These are phyloP conservation scores for Pseudogymnoascus sp. DNA, from an alignment of 2,329 filamentous ascomycete species.

Conservation along the genomic window DNA sequence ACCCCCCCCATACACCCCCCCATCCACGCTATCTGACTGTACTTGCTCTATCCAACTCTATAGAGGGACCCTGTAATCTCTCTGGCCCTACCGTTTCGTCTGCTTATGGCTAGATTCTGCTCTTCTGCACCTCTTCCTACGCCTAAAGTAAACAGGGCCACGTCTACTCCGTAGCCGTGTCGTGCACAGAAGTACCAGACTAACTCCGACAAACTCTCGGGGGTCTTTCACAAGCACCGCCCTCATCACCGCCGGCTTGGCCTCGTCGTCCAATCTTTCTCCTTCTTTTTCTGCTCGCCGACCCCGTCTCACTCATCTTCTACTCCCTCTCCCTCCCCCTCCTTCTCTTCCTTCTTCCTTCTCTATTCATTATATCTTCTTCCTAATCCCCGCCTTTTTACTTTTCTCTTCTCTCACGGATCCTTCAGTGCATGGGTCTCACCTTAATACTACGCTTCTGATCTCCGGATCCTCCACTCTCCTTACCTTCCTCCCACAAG, in stretches of 20 bases:
- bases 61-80: conserved; percentile 1
- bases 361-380: background rate
- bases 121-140: background rate
- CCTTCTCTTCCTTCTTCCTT: background rate
- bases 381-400: background rate
- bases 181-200: background rate
- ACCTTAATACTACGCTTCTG: background rate
- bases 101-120: background rate
- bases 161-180: background rate
- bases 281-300: conserved; percentile 6
- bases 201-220: background rate
- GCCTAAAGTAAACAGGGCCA: background rate
- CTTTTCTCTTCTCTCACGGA: background rate
- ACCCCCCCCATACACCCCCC: too few relatives aligned
- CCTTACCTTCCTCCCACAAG: background rate
- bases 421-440: background rate
- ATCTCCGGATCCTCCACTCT: conserved; percentile 5
- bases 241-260: background rate
- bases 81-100: background rate
- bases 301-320: background rate
- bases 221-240: background rate
- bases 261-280: conserved; percentile 4
- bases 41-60: background rate
- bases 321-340: background rate
- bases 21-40: background rate